Conservation (phyloP, 2,329 filamentous ascomycete species). For the Ophiostoma sp. region DNA sequence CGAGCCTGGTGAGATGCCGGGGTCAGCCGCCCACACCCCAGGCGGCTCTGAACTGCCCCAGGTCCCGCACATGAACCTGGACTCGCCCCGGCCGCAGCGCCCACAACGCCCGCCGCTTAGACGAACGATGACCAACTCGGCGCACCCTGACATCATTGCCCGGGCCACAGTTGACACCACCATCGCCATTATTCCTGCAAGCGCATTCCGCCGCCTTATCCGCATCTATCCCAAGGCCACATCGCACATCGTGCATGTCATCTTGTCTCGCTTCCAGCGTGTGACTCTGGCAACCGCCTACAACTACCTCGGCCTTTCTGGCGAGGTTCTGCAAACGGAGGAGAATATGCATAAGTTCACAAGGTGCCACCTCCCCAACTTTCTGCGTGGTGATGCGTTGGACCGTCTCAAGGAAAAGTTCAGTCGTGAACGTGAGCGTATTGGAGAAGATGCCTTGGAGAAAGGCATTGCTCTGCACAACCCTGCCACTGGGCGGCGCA, state of each 20-base stretch:
- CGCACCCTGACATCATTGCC: slow-evolving; percentile 95
- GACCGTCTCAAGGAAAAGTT: slow-evolving; percentile 91
- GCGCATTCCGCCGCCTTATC: slow-evolving; percentile 87
- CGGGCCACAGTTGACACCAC: slow-evolving; percentile 93
- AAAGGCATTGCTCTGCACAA: slow-evolving; percentile 98
- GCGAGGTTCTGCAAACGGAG: slow-evolving; percentile 87
- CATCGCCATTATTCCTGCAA: slow-evolving; percentile 95
- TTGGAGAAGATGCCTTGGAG: slow-evolving; percentile 70
- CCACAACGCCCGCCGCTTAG: slow-evolving; percentile 40
- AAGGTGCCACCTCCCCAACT: slow-evolving; percentile 83
- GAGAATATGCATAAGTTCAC: slow-evolving; percentile 92
- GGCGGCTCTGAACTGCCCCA: slow-evolving; percentile 43
- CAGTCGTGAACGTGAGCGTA: slow-evolving; percentile 68
- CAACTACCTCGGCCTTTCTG: slow-evolving; percentile 85
- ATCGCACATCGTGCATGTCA: slow-evolving; percentile 95
- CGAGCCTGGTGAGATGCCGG: slow-evolving; percentile 29
- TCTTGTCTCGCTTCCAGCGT: slow-evolving; percentile 85
- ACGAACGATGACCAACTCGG: slow-evolving; percentile 60
- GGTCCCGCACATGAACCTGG: slow-evolving; percentile 72
- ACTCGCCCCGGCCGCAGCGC: slow-evolving; percentile 37
- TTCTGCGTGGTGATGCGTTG: slow-evolving; percentile 76
- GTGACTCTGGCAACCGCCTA: slow-evolving; percentile 94
- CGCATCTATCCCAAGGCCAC: slow-evolving; percentile 94
- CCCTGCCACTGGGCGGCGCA: slow-evolving; percentile 56
- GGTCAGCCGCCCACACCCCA: slow-evolving; percentile 23